Base-by-base conservation (phyloP, 1,139 yeast genomes). In the Nakaseomyces kungkrabaensis region DNA sequence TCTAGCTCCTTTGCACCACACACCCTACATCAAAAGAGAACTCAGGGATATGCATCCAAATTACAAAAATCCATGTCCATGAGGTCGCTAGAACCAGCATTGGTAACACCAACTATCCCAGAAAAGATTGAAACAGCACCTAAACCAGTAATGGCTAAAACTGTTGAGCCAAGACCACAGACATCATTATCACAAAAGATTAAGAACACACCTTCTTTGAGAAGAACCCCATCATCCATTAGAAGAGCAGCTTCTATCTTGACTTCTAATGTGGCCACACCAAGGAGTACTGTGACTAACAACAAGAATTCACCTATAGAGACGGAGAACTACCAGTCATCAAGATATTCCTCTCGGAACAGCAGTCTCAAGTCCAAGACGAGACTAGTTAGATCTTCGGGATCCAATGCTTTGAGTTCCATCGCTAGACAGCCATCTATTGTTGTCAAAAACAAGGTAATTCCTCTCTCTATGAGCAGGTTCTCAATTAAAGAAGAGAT, bases 191-290 rank as follows among this genome's bases (percentile, higher is more conserved):
- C 45, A 25, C 31, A 33, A 38, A 24, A 27, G 49, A 46, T 17
- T 51, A 54, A 41, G 29, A 41, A 11, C 11, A 50, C 56, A 1
- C 48, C 60, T 1, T 60, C 69, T 7, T 50, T 66, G 45, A 57
- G 68, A 51, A 58, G 69, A 32, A 62, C 69, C 0, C 62, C 64
- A 10, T 65, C 69, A 0, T 64, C 68, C 4, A 65, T 66, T 13
- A 64, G 62, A 50, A 58, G 69, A 49, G 69, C 69, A 7, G 68
- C 68, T 4, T 65, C 69, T 1, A 60, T 58, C 3, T 54, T 65
- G 33, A 59, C 59, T 9, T 50, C 53, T 27, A 49, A 49, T 33
- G 47, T 38, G 6, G 37, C 54, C 4, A 50, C 59, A 8, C 50
- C 59, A 4, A 41, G 25, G 11, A 33, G 36, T n/a, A 4, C 42